These are phyloP conservation scores for Pythium sukuiense DNA, from an alignment of 352 stramenopile species.

Conservation along the genomic window DNA sequence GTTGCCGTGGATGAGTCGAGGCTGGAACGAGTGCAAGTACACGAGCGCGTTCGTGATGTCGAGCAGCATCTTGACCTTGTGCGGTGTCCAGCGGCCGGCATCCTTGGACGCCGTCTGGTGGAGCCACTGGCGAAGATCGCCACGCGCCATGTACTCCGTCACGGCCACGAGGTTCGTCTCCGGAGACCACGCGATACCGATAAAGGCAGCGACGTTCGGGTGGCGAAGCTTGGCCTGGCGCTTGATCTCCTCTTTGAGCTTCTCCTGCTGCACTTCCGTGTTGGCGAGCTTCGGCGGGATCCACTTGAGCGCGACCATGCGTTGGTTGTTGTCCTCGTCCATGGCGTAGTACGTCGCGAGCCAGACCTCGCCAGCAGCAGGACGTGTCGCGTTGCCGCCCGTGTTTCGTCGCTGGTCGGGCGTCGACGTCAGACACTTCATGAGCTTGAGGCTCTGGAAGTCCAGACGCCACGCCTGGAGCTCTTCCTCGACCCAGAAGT, in stretches of 20 bases:
- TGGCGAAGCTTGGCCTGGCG: constrained; percentile 62
- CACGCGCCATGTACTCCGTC: constrained; percentile 72
- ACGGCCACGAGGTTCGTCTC: constrained; percentile 66
- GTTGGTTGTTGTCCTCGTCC: constrained; percentile 31
- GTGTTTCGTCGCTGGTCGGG: constrained; percentile 48
- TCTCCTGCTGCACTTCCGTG: constrained; percentile 38
- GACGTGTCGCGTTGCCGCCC: constrained; percentile 33
- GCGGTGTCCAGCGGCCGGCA: constrained; percentile 46
- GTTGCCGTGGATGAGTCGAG: constrained; percentile 56
- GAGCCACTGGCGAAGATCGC: constrained; percentile 71
- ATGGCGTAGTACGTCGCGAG: constrained; percentile 45
- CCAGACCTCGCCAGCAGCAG: constrained; percentile 52
- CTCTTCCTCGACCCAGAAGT: constrained; percentile 72
- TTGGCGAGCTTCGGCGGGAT: constrained; percentile 37
- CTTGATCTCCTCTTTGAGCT: constrained; percentile 66
- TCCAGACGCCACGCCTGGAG: constrained; percentile 65
- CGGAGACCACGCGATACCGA: constrained; percentile 70
- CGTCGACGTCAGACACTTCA: constrained; percentile 52
- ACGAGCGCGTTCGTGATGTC: constrained; percentile 64
- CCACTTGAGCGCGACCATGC: constrained; percentile 59
- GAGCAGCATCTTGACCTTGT: constrained; percentile 63
- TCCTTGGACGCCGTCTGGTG: constrained; percentile 43
- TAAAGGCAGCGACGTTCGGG: constrained; percentile 63
- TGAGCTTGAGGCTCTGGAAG: constrained; percentile 61
- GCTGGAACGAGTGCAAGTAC: constrained; percentile 68